These are phyloP conservation scores for Melaleuca quinquenervia DNA, from an alignment of 345 rosid genomes.

Conservation along the genomic window DNA sequence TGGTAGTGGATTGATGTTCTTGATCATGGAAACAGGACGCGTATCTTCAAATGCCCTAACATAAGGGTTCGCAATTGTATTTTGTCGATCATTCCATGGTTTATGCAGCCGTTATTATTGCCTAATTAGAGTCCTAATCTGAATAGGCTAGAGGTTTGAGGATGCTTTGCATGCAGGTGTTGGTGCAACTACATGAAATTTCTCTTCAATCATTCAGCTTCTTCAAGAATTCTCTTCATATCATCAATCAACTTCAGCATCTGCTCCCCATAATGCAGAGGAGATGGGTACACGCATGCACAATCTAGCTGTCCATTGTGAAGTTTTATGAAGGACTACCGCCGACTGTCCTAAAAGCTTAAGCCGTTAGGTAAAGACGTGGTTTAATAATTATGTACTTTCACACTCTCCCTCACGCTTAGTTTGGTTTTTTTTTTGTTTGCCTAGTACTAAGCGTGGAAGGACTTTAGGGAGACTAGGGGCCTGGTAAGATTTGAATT, in stretches of 20 bases:
- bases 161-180: background rate
- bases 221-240: conserved; percentile 44
- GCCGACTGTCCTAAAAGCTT: too few species aligned
- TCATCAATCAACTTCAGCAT: conserved; percentile 36
- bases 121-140: background rate
- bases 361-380: too few species aligned
- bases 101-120: background rate
- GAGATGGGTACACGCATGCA: conserved; percentile 58
- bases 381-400: too few species aligned
- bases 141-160: background rate
- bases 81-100: background rate
- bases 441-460: too few species aligned
- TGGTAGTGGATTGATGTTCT: background rate
- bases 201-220: background rate
- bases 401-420: too few species aligned
- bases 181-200: background rate
- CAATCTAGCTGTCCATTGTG: conserved; percentile 55
- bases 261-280: conserved; percentile 74
- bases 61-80: too few species aligned
- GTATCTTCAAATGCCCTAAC: background rate
- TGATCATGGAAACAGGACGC: background rate
- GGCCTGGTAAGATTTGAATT: too few species aligned
- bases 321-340: too few species aligned
- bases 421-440: too few species aligned
- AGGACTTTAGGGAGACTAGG: too few species aligned